Evolutionary conservation across 495 filamentous ascomycete genomes (phyloP).

Genomic region (Clavariopsis aquatica): DNA sequence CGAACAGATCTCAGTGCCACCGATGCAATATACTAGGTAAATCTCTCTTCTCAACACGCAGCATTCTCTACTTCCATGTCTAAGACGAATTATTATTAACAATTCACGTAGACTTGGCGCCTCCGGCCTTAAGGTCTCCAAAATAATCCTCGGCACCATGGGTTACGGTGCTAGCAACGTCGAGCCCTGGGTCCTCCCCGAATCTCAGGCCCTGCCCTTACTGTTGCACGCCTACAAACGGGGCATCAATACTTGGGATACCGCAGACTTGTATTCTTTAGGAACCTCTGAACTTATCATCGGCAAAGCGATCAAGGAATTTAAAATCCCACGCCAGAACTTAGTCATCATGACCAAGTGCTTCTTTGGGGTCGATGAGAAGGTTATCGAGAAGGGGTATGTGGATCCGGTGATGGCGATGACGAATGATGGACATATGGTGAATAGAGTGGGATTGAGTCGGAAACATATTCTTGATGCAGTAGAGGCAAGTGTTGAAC

Average conservation of each 20-base stretch:
- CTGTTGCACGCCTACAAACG: slow-evolving; percentile 54
- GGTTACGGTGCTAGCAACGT: slow-evolving; percentile 47
- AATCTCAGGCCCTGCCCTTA: slow-evolving; percentile 47
- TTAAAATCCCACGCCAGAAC: slow-evolving; percentile 50
- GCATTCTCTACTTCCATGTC: no score
- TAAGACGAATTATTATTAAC: neutral
- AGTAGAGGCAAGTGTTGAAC: slow-evolving; percentile 63
- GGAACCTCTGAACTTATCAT: slow-evolving; percentile 52
- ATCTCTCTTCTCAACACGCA: neutral
- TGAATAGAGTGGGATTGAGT: slow-evolving; percentile 47
- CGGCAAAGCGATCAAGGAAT: slow-evolving; percentile 53
- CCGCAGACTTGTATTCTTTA: slow-evolving; percentile 48
- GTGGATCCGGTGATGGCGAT: slow-evolving; percentile 31
- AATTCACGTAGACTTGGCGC: slow-evolving; percentile 41
- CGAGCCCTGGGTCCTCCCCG: slow-evolving; percentile 49
- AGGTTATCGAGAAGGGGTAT: slow-evolving; percentile 28
- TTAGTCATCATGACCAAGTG: slow-evolving; percentile 53
- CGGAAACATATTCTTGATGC: slow-evolving; percentile 62
- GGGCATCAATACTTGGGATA: slow-evolving; percentile 43
- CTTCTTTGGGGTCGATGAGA: slow-evolving; percentile 24
- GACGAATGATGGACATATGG: slow-evolving; percentile 42
- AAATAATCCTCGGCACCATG: slow-evolving; percentile 54
- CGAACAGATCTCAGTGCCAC: no score
- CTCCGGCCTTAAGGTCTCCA: slow-evolving; percentile 51
- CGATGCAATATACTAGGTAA: neutral